A percentile compares a stretch with the other conserved stretches of the same genome.
Conservation (phyloP, 306 rosid species). For the Cicer pinnatifidum region DNA sequence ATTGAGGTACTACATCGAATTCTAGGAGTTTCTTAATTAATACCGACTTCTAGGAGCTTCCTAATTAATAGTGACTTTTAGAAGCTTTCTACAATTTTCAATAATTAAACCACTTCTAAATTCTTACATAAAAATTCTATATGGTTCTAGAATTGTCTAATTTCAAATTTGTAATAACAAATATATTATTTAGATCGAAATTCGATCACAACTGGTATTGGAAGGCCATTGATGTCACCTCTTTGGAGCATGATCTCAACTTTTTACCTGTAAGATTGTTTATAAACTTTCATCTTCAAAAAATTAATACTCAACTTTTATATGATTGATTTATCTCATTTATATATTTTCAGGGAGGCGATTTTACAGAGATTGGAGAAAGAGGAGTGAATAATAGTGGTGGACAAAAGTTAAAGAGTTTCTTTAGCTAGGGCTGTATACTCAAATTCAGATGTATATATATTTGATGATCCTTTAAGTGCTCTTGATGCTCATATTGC, state of each 20-base stretch:
- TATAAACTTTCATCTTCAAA: conserved; percentile 13
- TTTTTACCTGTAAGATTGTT: conserved; percentile 65
- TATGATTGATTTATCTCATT: not conserved
- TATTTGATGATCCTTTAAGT: conserved; percentile 93
- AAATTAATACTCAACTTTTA: not conserved
- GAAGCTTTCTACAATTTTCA: no score
- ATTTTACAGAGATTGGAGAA: conserved; percentile 92
- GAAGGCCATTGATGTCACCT: conserved; percentile 71
- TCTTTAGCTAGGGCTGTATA: conserved; percentile 91
- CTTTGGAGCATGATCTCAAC: conserved; percentile 74
- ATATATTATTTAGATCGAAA: conserved; percentile 78
- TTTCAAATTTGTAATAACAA: conserved; percentile 69
- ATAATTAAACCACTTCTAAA: no score
- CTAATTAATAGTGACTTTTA: no score
- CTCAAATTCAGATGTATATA: conserved; percentile 78
- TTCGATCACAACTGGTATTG: conserved; percentile 64
- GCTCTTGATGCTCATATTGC: conserved; percentile 94
- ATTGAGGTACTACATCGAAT: no score
- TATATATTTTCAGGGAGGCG: conserved; percentile 62
- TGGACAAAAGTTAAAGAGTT: conserved; percentile 89
- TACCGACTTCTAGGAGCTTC: no score
- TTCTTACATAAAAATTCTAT: no score
- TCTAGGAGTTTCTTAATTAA: no score
- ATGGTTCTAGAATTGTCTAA: no score
- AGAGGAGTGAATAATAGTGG: conserved; percentile 95